Percentiles rank a stretch among this genome's conserved stretches.
These are phyloP conservation scores for Didymella lethalis DNA, from an alignment of 2,329 filamentous ascomycete genomes.

Conservation along the genomic window DNA sequence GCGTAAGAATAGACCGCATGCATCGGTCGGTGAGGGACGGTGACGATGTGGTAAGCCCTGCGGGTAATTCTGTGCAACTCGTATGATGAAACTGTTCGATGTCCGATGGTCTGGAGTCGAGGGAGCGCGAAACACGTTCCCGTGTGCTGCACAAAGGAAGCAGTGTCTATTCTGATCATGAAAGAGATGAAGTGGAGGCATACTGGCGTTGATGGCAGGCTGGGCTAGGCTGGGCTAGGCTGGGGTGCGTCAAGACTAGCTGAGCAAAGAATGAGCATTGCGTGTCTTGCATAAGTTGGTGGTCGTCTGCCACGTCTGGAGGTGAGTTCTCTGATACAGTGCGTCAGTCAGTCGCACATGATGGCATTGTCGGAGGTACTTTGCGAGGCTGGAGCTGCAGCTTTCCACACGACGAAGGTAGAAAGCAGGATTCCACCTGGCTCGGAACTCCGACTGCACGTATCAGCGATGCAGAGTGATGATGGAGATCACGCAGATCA, in stretches of 20 bases:
- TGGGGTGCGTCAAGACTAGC: neutral
- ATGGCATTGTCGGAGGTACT: slow-evolving; percentile 11
- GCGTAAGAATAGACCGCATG: slow-evolving; percentile 29
- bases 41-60: slow-evolving; percentile 27
- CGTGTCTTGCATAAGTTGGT: slow-evolving; percentile 5
- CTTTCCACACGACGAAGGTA: slow-evolving; percentile 3
- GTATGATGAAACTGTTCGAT: slow-evolving; percentile 15
- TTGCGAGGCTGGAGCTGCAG: slow-evolving; percentile 1
- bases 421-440: slow-evolving; percentile 5
- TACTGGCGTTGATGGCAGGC: slow-evolving; percentile 3
- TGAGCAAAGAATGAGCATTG: slow-evolving; percentile 1
- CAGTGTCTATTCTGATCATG: slow-evolving; percentile 5
- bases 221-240: neutral
- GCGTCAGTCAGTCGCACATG: slow-evolving; percentile 11
- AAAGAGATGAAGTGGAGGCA: neutral
- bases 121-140: slow-evolving; percentile 24
- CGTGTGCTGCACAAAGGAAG: slow-evolving; percentile 21
- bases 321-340: slow-evolving; percentile 1
- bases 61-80: slow-evolving; percentile 16
- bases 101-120: slow-evolving; percentile 22
- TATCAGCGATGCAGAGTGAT: slow-evolving; percentile 12
- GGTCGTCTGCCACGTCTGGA: neutral
- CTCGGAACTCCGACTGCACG: neutral
- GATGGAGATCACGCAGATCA: slow-evolving; percentile 7
- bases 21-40: slow-evolving; percentile 26